phyloP scores from a whole-genome alignment of 2,329 filamentous ascomycete genomes.

The Blumeriella jaapii region DNA sequence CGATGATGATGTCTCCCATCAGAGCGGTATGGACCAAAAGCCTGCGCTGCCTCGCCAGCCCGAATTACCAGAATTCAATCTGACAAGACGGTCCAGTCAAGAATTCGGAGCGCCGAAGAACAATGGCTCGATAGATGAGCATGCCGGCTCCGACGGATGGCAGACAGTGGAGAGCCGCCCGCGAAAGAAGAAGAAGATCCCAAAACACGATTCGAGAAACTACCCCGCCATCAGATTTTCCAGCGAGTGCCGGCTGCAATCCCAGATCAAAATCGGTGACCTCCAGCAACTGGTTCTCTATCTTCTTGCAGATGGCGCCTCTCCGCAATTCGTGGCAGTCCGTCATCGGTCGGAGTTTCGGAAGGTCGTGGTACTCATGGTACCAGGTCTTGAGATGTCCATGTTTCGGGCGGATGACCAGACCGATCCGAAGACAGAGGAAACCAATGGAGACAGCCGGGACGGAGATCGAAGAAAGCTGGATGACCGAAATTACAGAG shows the following conservation, averaged over 20 bases:
- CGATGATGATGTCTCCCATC: constrained; percentile 7
- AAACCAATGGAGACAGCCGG: constrained; percentile 3
- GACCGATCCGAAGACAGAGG: background rate
- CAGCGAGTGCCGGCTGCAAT: constrained; percentile 41
- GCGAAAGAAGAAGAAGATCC: constrained; percentile 52
- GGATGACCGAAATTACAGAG: constrained; percentile 27
- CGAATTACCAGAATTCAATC: constrained; percentile 27
- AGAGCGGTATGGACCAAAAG: constrained; percentile 15
- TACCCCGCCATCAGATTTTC: constrained; percentile 49
- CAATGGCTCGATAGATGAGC: constrained; percentile 3
- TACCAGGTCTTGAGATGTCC: constrained; percentile 78
- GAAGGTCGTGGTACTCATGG: constrained; percentile 83
- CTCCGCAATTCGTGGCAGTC: constrained; percentile 54
- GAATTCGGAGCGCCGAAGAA: constrained; percentile 9
- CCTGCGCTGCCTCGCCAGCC: constrained; percentile 19
- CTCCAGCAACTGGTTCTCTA: constrained; percentile 54
- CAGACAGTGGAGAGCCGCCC: constrained; percentile 39
- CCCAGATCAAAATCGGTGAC: constrained; percentile 50
- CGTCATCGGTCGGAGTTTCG: constrained; percentile 51
- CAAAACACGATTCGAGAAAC: constrained; percentile 40
- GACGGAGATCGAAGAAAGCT: constrained; percentile 3
- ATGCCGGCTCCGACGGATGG: constrained; percentile 32
- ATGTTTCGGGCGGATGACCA: constrained; percentile 49
- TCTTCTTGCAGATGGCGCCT: constrained; percentile 52
- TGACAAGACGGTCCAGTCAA: constrained; percentile 19